phyloP scores from a whole-genome alignment of 805 yeast genomes.

The Wickerhamomyces kurtzmanii region DNA sequence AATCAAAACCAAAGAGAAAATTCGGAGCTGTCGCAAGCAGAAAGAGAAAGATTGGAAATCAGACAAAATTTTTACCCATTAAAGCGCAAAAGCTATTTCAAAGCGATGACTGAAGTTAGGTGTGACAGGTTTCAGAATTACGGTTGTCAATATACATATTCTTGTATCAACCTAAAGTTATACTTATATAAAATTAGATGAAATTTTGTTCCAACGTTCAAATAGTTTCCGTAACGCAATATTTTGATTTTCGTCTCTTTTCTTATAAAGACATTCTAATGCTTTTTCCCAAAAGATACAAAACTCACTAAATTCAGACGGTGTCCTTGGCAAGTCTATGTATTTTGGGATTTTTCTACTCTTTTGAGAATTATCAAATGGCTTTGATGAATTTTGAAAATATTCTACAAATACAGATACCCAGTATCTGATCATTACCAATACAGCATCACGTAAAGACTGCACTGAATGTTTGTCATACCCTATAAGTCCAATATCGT shows the following conservation, averaged over 20 bases:
- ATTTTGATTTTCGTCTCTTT: slow-evolving; percentile 21
- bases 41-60: slow-evolving; percentile 12
- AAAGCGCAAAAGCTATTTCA: slow-evolving; percentile 13
- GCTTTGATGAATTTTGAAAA: slow-evolving; percentile 20
- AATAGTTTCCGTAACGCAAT: slow-evolving; percentile 20
- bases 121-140: not conserved
- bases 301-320: slow-evolving; percentile 26
- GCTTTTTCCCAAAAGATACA: slow-evolving; percentile 42
- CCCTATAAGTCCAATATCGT: slow-evolving; percentile 40
- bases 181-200: slow-evolving; percentile 6
- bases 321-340: slow-evolving; percentile 18
- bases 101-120: slow-evolving; percentile 3
- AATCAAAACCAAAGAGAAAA: too few species aligned
- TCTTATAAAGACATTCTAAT: slow-evolving; percentile 30
- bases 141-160: not conserved
- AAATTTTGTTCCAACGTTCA: slow-evolving; percentile 23
- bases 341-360: slow-evolving; percentile 17
- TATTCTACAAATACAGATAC: slow-evolving; percentile 47
- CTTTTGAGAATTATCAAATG: slow-evolving; percentile 11
- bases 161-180: slow-evolving; percentile 6
- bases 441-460: slow-evolving; percentile 31
- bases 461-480: slow-evolving; percentile 28
- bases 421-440: slow-evolving; percentile 35
- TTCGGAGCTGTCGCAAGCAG: too few species aligned
- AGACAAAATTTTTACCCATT: slow-evolving; percentile 12